Conservation (phyloP, 148 eudicot genomes). For the Spergularia marina region DNA sequence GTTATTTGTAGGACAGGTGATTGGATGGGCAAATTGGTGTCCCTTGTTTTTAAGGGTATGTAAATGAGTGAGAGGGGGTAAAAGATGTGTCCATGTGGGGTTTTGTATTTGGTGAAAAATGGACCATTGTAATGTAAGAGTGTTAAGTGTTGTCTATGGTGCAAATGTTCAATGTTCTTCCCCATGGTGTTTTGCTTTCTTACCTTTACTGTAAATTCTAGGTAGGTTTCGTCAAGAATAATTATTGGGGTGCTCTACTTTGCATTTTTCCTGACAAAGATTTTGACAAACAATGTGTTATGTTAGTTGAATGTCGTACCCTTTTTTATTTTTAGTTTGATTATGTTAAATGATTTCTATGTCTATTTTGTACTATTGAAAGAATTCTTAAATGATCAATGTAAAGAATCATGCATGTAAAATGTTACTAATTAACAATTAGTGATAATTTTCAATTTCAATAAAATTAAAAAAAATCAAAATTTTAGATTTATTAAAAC, state of each 20-base stretch:
- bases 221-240: not conserved
- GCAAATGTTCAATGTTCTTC: slow-evolving; percentile 6
- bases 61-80: not conserved
- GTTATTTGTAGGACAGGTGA: not conserved
- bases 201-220: not conserved
- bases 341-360: too few species aligned
- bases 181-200: not conserved
- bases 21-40: too few species aligned
- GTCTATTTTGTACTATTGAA: too few species aligned
- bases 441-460: too few species aligned
- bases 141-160: slow-evolving; percentile 9
- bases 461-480: too few species aligned
- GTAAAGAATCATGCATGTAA: too few species aligned
- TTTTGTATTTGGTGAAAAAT: slow-evolving; percentile 11
- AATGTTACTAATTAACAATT: too few species aligned
- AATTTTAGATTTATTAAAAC: too few species aligned
- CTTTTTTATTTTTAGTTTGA: too few species aligned
- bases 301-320: too few species aligned
- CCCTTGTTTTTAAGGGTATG: too few species aligned
- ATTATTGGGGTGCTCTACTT: not conserved
- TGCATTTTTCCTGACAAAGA: not conserved
- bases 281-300: not conserved
- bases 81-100: not conserved
- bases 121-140: slow-evolving; percentile 11
- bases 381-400: too few species aligned